Conservation (phyloP, 2,329 filamentous ascomycete species). For the Coleophoma crateriformis region DNA sequence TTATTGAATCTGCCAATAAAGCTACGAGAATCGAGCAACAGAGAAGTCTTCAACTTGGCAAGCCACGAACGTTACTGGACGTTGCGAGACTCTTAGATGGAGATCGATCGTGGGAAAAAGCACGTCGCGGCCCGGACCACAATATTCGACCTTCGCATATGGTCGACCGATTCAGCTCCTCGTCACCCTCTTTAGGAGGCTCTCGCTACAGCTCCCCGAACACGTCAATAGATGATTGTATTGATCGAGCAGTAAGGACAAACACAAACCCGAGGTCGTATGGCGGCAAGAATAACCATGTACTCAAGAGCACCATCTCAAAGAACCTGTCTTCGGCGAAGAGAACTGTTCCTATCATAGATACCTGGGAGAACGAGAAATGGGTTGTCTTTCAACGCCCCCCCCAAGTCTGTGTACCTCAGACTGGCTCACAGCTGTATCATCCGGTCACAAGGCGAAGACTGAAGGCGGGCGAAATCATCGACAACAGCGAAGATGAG, state of each 20-base stretch:
- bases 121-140: constrained; percentile 35
- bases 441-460: constrained; percentile 20
- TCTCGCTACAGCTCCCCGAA: constrained; percentile 22
- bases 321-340: neutral
- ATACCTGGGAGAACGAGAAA: constrained; percentile 5
- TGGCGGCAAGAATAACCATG: neutral
- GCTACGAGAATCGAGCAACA: constrained; percentile 23
- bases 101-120: constrained; percentile 39
- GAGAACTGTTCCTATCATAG: neutral
- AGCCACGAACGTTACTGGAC: constrained; percentile 37
- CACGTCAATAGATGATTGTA: constrained; percentile 9
- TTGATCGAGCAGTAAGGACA: constrained; percentile 1
- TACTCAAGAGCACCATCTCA: neutral
- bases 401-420: constrained; percentile 10
- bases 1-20: constrained; percentile 20
- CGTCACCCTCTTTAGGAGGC: constrained; percentile 17
- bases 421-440: constrained; percentile 17
- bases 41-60: constrained; percentile 37
- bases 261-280: too few species aligned
- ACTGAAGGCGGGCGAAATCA: constrained; percentile 18
- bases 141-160: constrained; percentile 18
- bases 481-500: constrained; percentile 23
- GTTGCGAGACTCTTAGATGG: constrained; percentile 37
- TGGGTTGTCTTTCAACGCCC: neutral
- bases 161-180: constrained; percentile 7